Conservation (phyloP, 2,329 filamentous ascomycete genomes). For the Penicillium sp. region DNA sequence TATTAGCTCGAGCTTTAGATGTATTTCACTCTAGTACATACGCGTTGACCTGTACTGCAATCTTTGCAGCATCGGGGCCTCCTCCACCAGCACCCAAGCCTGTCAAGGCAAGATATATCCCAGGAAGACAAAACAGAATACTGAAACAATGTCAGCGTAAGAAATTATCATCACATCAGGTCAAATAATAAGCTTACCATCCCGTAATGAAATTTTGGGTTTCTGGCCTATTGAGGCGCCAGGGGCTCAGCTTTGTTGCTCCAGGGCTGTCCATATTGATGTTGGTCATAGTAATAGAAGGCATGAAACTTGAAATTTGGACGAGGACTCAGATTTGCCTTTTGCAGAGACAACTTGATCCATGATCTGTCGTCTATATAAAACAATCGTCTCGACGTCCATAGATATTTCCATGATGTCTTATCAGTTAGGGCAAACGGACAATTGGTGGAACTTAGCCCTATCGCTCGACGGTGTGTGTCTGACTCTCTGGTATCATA, state of each 20-base stretch:
- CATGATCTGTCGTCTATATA: not conserved
- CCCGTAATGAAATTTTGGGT: conserved; percentile 38
- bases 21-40: not conserved
- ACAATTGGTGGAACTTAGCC: not conserved
- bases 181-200: not conserved
- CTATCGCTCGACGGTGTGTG: not conserved
- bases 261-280: not conserved
- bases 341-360: not conserved
- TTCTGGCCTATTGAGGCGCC: not conserved
- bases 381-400: not conserved
- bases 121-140: conserved; percentile 21
- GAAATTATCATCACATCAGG: too few relatives aligned
- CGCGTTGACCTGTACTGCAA: conserved; percentile 18
- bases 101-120: conserved; percentile 21
- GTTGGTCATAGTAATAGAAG: not conserved
- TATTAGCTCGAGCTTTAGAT: not conserved
- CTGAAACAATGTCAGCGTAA: too few relatives aligned
- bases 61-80: conserved; percentile 16
- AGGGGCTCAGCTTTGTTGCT: not conserved
- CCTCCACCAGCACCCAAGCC: conserved; percentile 22
- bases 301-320: not conserved
- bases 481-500: not conserved
- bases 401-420: not conserved
- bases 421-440: not conserved
- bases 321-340: not conserved